A percentile compares a stretch with the other conserved stretches of the same genome.
These are phyloP conservation scores for Camellia sinensis DNA, from an alignment of 148 eudicot genomes.

Conservation along the genomic window DNA sequence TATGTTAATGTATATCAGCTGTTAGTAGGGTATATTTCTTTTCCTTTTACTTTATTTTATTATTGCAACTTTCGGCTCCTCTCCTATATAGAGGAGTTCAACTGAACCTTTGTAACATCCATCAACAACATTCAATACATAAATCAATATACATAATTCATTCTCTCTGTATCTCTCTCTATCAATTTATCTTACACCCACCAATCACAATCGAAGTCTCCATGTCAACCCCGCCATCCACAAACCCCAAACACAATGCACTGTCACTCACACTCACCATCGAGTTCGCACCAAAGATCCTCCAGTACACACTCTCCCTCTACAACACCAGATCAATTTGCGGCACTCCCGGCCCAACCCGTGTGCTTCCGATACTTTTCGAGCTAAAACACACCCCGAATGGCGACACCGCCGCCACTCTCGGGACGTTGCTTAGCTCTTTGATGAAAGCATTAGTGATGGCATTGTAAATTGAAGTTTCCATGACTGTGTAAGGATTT, in stretches of 20 bases:
- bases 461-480: conserved; percentile 33
- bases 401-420: conserved; percentile 29
- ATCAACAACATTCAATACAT: too few species aligned
- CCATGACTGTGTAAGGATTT: conserved; percentile 30
- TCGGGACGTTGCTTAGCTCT: conserved; percentile 27
- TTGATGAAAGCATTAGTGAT: conserved; percentile 21
- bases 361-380: conserved; percentile 20
- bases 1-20: too few species aligned
- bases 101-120: too few species aligned
- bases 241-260: conserved; percentile 42
- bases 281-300: conserved; percentile 47
- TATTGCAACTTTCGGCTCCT: too few species aligned
- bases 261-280: conserved; percentile 35
- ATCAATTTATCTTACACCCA: too few species aligned
- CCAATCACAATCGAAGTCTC: conserved; percentile 42
- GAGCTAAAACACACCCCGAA: conserved; percentile 40
- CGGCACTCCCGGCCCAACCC: conserved; percentile 29
- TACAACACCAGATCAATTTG: conserved; percentile 32
- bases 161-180: too few species aligned
- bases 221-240: conserved; percentile 36
- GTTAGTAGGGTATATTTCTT: too few species aligned
- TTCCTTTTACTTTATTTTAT: too few species aligned
- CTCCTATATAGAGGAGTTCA: too few species aligned
- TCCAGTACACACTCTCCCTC: conserved; percentile 35
- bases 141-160: too few species aligned